Evolutionary conservation across 2,329 filamentous ascomycete species (phyloP).

Genomic region (Monosporascus cannonballus): DNA sequence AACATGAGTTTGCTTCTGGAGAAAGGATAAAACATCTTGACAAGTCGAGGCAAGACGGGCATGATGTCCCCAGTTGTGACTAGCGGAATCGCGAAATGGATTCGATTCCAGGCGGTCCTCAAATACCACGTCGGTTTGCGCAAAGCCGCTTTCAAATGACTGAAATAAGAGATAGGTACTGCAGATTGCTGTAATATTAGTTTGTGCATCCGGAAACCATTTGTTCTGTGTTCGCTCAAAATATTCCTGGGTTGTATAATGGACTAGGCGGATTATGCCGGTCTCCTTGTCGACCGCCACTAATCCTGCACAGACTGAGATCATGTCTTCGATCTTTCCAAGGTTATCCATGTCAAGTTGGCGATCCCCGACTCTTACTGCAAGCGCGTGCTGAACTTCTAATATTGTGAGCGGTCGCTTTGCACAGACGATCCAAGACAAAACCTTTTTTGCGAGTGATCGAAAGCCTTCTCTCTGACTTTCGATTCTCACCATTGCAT

Average conservation of each 20-base stretch:
- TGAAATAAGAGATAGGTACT: conserved; percentile 29
- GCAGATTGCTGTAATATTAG: conserved; percentile 23
- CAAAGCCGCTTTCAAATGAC: background rate
- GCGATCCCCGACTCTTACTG: conserved; percentile 19
- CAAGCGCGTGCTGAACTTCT: conserved; percentile 37
- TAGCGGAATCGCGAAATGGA: conserved; percentile 5
- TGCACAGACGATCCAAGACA: conserved; percentile 35
- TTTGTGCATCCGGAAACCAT: conserved; percentile 26
- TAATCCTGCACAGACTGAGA: conserved; percentile 32
- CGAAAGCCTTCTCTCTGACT: conserved; percentile 23
- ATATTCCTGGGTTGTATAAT: conserved; percentile 39
- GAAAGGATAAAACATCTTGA: too few relatives aligned
- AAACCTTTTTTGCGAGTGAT: conserved; percentile 28
- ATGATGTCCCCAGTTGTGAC: conserved; percentile 6
- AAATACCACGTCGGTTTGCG: background rate
- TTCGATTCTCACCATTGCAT: conserved; percentile 35
- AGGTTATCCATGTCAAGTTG: conserved; percentile 28
- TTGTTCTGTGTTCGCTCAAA: conserved; percentile 22
- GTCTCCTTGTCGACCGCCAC: conserved; percentile 32
- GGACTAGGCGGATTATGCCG: conserved; percentile 31
- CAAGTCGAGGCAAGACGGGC: background rate
- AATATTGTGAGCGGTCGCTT: conserved; percentile 22
- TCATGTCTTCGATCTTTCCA: conserved; percentile 21
- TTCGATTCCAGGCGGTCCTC: conserved; percentile 1
- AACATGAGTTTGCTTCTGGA: too few relatives aligned